Conservation (phyloP, 2,329 filamentous ascomycete species). For the Fusarium hainanense region DNA sequence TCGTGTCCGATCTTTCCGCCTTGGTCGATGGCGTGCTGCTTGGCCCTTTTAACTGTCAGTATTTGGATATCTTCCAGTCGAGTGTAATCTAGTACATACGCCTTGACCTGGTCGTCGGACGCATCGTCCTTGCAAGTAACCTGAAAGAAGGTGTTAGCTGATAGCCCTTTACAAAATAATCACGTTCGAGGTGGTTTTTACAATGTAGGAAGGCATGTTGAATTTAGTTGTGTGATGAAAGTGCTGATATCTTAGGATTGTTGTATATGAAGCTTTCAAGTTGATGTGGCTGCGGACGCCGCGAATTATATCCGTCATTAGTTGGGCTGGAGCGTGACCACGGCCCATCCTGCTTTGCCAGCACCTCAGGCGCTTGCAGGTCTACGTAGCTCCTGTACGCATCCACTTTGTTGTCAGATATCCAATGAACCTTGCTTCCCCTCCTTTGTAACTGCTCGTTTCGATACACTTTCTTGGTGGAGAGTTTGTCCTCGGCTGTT, state of each 20-base stretch:
- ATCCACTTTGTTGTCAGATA: conserved; percentile 28
- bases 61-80: neutral
- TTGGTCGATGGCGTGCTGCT: conserved; percentile 77
- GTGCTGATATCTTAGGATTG: conserved; percentile 22
- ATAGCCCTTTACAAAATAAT: neutral
- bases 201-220: conserved; percentile 69
- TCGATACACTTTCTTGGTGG: conserved; percentile 8
- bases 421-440: conserved; percentile 31
- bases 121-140: conserved; percentile 82
- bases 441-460: conserved; percentile 27
- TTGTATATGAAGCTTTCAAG: conserved; percentile 30
- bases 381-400: conserved; percentile 27
- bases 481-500: conserved; percentile 24
- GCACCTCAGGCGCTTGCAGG: conserved; percentile 5
- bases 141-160: conserved; percentile 58
- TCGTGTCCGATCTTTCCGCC: conserved; percentile 88
- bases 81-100: conserved; percentile 58
- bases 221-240: conserved; percentile 24
- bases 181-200: conserved; percentile 47
- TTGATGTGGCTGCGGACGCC: conserved; percentile 30
- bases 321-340: conserved; percentile 42
- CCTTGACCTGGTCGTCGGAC: conserved; percentile 72
- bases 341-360: conserved; percentile 24
- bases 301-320: conserved; percentile 41
- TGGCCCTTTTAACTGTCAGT: conserved; percentile 67